Percentiles rank a stretch among this genome's conserved stretches.
Evolutionary conservation across 371 early-diverging fungal genomes (phyloP).

Genomic region (Syncephalis plumigaleata): DNA sequence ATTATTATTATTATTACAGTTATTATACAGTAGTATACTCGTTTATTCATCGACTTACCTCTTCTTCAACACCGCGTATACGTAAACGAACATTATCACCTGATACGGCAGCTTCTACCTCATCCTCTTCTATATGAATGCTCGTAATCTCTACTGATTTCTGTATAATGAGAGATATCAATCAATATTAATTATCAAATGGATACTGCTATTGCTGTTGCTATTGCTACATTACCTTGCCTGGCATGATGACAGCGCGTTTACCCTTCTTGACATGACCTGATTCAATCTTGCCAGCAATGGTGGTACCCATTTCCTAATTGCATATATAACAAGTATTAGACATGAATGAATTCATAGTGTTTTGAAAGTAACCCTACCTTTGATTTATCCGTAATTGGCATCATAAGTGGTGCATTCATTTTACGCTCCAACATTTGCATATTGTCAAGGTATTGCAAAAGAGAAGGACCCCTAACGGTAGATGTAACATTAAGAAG

Average conservation of each 20-base stretch:
- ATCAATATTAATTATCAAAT: too few relatives aligned
- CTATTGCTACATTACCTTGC: conserved; percentile 29
- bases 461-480: conserved; percentile 82
- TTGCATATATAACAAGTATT: conserved; percentile 5
- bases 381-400: conserved; percentile 86
- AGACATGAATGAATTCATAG: background rate
- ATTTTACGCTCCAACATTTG: conserved; percentile 66
- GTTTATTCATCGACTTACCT: conserved; percentile 19
- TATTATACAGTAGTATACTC: background rate
- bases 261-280: conserved; percentile 79
- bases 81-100: conserved; percentile 90
- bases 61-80: conserved; percentile 86
- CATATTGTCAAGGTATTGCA: conserved; percentile 72
- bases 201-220: background rate
- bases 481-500: too few relatives aligned
- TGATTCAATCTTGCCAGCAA: conserved; percentile 91
- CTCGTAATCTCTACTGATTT: conserved; percentile 45
- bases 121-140: conserved; percentile 68
- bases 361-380: conserved; percentile 11
- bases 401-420: conserved; percentile 79
- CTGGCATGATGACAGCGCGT: conserved; percentile 77
- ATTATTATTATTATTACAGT: conserved; percentile 4
- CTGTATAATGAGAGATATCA: background rate
- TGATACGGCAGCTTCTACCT: conserved; percentile 54
- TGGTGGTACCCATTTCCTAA: conserved; percentile 89